Conservation (phyloP, 2,329 filamentous ascomycete genomes). For the Trichoderma polysporum region DNA sequence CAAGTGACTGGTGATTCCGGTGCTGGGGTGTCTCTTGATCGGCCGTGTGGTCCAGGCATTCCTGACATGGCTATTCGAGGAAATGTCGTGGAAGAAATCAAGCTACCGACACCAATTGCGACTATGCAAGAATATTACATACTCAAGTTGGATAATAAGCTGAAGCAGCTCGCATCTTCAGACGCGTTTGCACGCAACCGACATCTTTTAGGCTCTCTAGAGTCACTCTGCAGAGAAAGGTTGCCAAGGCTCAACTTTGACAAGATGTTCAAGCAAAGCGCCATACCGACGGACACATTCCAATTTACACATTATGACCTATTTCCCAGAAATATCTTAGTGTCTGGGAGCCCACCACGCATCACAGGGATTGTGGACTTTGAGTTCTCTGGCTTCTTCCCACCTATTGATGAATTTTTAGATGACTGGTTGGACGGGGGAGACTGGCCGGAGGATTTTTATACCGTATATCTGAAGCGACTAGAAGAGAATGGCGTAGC, state of each 20-base stretch:
- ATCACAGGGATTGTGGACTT: constrained; percentile 29
- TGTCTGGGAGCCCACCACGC: constrained; percentile 17
- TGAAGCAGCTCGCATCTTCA: constrained; percentile 5
- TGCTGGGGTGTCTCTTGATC: neutral
- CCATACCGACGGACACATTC: neutral
- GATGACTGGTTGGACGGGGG: constrained; percentile 21
- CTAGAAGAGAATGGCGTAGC: neutral
- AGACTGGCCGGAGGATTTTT: constrained; percentile 22
- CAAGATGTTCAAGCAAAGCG: neutral
- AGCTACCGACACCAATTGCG: constrained; percentile 20
- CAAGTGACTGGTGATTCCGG: neutral
- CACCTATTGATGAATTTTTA: constrained; percentile 26
- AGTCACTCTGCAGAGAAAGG: constrained; percentile 8
- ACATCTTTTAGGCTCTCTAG: neutral
- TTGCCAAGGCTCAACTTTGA: constrained; percentile 21
- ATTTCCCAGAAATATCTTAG: constrained; percentile 27
- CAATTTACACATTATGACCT: constrained; percentile 29
- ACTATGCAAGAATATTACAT: constrained; percentile 20
- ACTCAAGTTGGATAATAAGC: constrained; percentile 19
- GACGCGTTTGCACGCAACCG: neutral
- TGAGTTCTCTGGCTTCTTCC: constrained; percentile 30
- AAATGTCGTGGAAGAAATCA: constrained; percentile 19
- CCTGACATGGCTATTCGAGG: neutral
- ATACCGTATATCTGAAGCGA: neutral
- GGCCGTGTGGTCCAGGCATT: neutral